phyloP scores from a whole-genome alignment of 2,329 filamentous ascomycete species.

The Alternaria brassicae region DNA sequence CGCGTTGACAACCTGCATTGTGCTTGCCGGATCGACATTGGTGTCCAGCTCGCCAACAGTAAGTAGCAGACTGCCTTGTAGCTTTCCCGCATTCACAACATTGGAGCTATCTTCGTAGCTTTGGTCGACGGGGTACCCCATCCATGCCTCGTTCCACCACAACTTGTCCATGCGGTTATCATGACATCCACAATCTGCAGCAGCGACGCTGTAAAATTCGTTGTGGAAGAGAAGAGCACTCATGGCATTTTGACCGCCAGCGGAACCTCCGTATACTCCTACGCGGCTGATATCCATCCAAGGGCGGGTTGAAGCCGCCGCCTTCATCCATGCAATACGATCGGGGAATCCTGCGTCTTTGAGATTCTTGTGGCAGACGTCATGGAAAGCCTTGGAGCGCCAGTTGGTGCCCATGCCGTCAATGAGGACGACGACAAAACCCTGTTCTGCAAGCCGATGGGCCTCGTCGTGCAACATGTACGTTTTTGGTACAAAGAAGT shows the following conservation, averaged over 20 bases:
- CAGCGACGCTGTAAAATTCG: conserved; percentile 38
- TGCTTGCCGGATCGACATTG: conserved; percentile 41
- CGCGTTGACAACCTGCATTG: conserved; percentile 38
- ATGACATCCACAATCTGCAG: conserved; percentile 38
- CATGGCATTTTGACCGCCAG: conserved; percentile 28
- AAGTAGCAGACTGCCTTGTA: conserved; percentile 27
- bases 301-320: conserved; percentile 29
- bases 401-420: conserved; percentile 43
- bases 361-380: conserved; percentile 37
- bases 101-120: conserved; percentile 36
- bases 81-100: conserved; percentile 30
- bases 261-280: conserved; percentile 9
- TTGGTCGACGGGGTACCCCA: conserved; percentile 30
- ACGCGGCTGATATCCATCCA: conserved; percentile 36
- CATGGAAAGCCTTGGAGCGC: conserved; percentile 41
- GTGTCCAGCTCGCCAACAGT: conserved; percentile 45
- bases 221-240: conserved; percentile 35
- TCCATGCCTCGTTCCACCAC: conserved; percentile 41
- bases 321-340: conserved; percentile 40
- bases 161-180: conserved; percentile 42
- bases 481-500: conserved; percentile 33
- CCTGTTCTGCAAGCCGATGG: conserved; percentile 30
- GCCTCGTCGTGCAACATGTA: conserved; percentile 20
- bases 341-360: conserved; percentile 40
- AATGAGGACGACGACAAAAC: conserved; percentile 36